Conservation (phyloP, 1,284 basidiomycete species). For the Anthracocystis walkeri region DNA sequence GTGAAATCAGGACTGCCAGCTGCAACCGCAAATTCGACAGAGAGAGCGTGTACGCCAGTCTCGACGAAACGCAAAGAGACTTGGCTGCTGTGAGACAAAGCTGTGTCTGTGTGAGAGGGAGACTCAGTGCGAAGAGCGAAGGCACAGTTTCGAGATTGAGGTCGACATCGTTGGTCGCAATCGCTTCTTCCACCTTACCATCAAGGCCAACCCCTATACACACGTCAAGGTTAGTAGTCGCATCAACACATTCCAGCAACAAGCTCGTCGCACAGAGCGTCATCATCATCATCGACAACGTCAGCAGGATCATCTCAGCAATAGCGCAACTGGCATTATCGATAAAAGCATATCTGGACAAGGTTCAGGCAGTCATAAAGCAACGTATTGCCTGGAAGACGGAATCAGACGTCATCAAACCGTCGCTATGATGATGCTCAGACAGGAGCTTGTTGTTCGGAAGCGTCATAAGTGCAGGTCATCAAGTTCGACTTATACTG, state of each 20-base stretch:
- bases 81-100: slow-evolving; percentile 2
- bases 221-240: slow-evolving; percentile 55
- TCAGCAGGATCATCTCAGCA: not conserved
- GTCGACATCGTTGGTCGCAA: slow-evolving; percentile 21
- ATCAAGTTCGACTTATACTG: slow-evolving; percentile 14
- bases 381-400: not conserved
- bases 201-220: slow-evolving; percentile 54
- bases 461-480: not conserved
- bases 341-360: not conserved
- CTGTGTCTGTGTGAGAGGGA: not conserved
- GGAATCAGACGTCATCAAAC: no score
- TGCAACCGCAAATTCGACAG: not conserved
- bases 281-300: slow-evolving; percentile 14
- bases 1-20: not conserved
- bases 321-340: not conserved
- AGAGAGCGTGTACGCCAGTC: not conserved
- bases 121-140: slow-evolving; percentile 3
- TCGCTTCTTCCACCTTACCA: slow-evolving; percentile 48
- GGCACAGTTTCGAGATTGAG: slow-evolving; percentile 30
- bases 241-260: slow-evolving; percentile 2
- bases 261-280: slow-evolving; percentile 14
- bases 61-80: not conserved
- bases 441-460: slow-evolving; percentile 5
- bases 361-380: not conserved
- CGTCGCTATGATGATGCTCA: not conserved